Conservation (phyloP, 2,329 filamentous ascomycete species). For the Lachnellula hyalina region DNA sequence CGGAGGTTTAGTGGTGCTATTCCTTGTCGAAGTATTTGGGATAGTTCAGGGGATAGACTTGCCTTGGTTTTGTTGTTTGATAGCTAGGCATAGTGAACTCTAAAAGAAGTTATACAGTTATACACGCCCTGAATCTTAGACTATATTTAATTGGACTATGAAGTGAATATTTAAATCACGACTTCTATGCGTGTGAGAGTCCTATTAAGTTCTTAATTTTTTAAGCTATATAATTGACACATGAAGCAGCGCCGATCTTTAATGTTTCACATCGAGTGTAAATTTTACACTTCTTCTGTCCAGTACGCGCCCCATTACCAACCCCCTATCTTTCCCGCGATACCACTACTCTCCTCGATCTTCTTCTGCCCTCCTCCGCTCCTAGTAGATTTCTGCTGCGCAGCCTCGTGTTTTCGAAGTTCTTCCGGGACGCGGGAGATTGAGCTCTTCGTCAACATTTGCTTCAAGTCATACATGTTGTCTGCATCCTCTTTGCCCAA, state of each 20-base stretch:
- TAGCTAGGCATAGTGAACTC: background rate
- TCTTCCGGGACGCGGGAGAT: constrained; percentile 91
- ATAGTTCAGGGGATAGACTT: constrained; percentile 32
- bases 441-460: constrained; percentile 88
- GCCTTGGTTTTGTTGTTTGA: constrained; percentile 14
- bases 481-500: constrained; percentile 85
- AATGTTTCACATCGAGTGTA: background rate
- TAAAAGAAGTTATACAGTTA: background rate
- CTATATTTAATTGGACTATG: too few species aligned
- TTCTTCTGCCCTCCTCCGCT: constrained; percentile 40
- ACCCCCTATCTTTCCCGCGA: constrained; percentile 34
- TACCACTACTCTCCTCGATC: constrained; percentile 35
- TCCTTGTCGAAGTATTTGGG: constrained; percentile 41
- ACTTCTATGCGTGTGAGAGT: too few species aligned
- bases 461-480: constrained; percentile 88
- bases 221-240: too few species aligned
- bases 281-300: background rate
- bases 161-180: background rate
- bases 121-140: background rate
- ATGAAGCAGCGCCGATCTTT: background rate
- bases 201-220: too few species aligned
- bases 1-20: constrained; percentile 28
- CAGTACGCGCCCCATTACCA: constrained; percentile 14
- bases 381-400: constrained; percentile 71
- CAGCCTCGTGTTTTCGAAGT: constrained; percentile 78